Percentiles rank a stretch among this genome's conserved stretches.
Evolutionary conservation across 2,329 filamentous ascomycete species (phyloP).

Genomic region (Pyrenochaeta sp.): DNA sequence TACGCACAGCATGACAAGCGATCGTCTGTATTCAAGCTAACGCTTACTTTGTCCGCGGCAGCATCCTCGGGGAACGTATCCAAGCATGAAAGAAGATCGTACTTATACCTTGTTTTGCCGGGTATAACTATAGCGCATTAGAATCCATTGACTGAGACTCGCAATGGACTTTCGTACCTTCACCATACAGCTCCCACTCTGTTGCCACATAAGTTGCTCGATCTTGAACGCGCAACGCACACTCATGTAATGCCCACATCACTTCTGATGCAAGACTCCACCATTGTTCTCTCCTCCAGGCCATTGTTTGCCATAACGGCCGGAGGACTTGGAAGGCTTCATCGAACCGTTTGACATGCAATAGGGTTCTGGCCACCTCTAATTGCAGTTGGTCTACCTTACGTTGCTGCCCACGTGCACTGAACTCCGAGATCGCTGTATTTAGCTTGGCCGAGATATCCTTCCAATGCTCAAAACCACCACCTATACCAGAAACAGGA

Average conservation of each 20-base stretch:
- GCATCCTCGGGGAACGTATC: conserved; percentile 46
- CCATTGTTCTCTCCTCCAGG: conserved; percentile 69
- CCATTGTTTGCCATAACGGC: conserved; percentile 62
- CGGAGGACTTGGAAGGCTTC: conserved; percentile 61
- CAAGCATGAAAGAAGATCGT: conserved; percentile 59
- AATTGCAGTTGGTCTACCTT: conserved; percentile 63
- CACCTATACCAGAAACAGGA: conserved; percentile 50
- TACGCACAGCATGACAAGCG: conserved; percentile 60
- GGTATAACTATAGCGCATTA: conserved; percentile 36
- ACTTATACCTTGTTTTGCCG: conserved; percentile 42
- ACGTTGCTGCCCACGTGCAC: conserved; percentile 59
- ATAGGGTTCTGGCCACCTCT: conserved; percentile 63
- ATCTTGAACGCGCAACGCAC: conserved; percentile 56
- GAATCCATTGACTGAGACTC: not conserved
- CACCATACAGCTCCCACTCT: conserved; percentile 63
- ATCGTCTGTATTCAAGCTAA: conserved; percentile 58
- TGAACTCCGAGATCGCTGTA: conserved; percentile 59
- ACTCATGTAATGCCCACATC: conserved; percentile 62
- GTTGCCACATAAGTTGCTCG: conserved; percentile 59
- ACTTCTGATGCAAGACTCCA: conserved; percentile 63
- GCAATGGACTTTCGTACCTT: conserved; percentile 29
- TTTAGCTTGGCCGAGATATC: conserved; percentile 59
- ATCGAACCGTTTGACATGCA: conserved; percentile 57
- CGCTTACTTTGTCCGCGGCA: conserved; percentile 49
- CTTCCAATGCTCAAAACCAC: conserved; percentile 60